Evolutionary conservation across 768 basidiomycete species (phyloP).

Genomic region (Pleurotus citrinopileatus): DNA sequence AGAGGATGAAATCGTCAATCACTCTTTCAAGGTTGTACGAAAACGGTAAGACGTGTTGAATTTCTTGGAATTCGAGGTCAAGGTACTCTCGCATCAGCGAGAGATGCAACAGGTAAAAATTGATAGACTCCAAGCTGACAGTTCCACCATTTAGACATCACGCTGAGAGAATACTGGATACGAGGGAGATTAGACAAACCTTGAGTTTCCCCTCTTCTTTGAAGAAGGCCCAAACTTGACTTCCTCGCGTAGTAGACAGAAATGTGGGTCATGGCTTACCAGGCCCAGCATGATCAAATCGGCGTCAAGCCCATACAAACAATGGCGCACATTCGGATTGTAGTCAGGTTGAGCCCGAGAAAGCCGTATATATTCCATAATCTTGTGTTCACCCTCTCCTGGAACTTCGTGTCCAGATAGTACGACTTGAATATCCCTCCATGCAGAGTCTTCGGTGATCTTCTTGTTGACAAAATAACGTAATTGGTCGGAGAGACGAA

Average conservation of each 20-base stretch:
- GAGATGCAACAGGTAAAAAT: conserved; percentile 93
- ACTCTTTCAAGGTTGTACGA: conserved; percentile 87
- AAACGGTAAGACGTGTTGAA: conserved; percentile 68
- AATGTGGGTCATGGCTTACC: conserved; percentile 97
- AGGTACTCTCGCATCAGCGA: conserved; percentile 96
- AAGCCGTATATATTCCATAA: conserved; percentile 98
- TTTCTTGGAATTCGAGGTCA: conserved; percentile 87
- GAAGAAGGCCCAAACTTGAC: conserved; percentile 91
- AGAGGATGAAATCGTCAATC: conserved; percentile 96
- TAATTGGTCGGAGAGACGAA: conserved; percentile 84
- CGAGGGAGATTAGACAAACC: conserved; percentile 21
- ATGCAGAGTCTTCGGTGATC: conserved; percentile 94
- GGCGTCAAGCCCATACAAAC: conserved; percentile 96
- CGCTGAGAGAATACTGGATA: neutral
- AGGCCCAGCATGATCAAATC: conserved; percentile 98
- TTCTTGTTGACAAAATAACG: conserved; percentile 98
- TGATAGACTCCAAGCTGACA: conserved; percentile 66
- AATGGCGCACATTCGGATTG: conserved; percentile 95
- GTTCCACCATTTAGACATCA: conserved; percentile 18
- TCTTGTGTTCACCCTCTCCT: conserved; percentile 99
- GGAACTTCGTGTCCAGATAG: conserved; percentile 97
- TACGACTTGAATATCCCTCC: conserved; percentile 89
- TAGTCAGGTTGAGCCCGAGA: conserved; percentile 94
- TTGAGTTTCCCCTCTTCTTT: conserved; percentile 66
- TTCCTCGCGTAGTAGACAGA: conserved; percentile 95